phyloP scores from a whole-genome alignment of 129 eudicot genomes.

The Flaveria trinervia region DNA sequence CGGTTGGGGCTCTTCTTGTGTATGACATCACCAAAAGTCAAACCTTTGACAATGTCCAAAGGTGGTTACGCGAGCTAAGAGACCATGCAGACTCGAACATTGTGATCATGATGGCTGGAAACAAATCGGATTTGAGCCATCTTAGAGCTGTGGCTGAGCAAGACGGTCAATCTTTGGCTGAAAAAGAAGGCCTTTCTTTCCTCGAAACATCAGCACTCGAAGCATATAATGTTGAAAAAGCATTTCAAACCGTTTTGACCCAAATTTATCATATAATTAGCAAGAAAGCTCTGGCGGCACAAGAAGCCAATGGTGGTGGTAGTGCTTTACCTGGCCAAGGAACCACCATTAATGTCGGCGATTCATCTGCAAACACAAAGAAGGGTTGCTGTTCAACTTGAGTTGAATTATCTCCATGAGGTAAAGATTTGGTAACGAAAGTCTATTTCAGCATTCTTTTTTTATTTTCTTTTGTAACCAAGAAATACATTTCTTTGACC shows the following conservation, averaged over 20 bases:
- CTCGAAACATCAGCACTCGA: constrained; percentile 88
- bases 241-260: constrained; percentile 69
- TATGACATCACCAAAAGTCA: constrained; percentile 86
- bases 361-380: constrained; percentile 47
- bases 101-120: constrained; percentile 89
- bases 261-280: constrained; percentile 71
- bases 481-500: constrained; percentile 24
- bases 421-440: constrained; percentile 21
- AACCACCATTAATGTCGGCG: constrained; percentile 67
- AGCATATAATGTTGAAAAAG: constrained; percentile 70
- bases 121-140: constrained; percentile 81
- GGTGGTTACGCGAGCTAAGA: constrained; percentile 84
- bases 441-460: constrained; percentile 30
- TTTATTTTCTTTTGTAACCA: constrained; percentile 13
- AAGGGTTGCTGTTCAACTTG: constrained; percentile 70
- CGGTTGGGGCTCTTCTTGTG: constrained; percentile 79
- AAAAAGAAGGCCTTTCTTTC: constrained; percentile 85
- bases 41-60: constrained; percentile 72
- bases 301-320: constrained; percentile 46
- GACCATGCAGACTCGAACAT: constrained; percentile 89
- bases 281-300: constrained; percentile 88
- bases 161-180: constrained; percentile 76
- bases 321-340: constrained; percentile 71
- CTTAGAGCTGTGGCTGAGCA: constrained; percentile 67
- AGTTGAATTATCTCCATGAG: constrained; percentile 30